Evolutionary conservation across 202 grass and related monocot species (phyloP).

Genomic region (Setaria italica): DNA sequence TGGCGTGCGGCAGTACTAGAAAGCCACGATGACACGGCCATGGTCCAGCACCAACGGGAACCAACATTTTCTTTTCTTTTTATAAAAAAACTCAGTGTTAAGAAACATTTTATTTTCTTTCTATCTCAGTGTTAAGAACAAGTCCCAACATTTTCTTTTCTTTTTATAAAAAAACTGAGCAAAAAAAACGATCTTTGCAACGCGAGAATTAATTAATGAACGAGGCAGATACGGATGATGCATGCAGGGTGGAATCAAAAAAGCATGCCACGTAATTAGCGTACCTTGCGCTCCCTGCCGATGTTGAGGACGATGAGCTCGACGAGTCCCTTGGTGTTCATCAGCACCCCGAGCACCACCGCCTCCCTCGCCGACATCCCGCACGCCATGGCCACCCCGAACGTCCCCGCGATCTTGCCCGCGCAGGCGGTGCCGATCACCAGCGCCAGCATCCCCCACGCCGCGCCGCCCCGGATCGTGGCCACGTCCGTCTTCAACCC

Average conservation of each 20-base stretch:
- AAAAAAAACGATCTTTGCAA: background rate
- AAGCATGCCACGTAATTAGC: too few species aligned
- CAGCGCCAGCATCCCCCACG: conserved; percentile 66
- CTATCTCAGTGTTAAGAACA: background rate
- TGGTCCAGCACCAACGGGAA: background rate
- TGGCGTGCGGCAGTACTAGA: too few species aligned
- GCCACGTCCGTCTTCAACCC: conserved; percentile 86
- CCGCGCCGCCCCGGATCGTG: conserved; percentile 53
- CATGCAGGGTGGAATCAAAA: too few species aligned
- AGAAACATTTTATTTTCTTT: background rate
- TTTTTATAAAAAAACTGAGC: too few species aligned
- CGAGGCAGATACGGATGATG: too few species aligned
- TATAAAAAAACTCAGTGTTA: background rate
- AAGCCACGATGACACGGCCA: background rate
- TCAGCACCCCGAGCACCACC: conserved; percentile 65
- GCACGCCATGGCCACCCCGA: conserved; percentile 74
- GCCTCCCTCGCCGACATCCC: conserved; percentile 65
- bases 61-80: background rate
- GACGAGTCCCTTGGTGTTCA: conserved; percentile 89
- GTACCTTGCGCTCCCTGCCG: conserved; percentile 57
- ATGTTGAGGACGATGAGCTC: conserved; percentile 92
- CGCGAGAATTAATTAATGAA: background rate
- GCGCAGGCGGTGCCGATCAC: conserved; percentile 71
- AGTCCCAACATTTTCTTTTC: background rate
- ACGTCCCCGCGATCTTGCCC: conserved; percentile 72